Base-by-base conservation (phyloP, 1,139 yeast genomes). In the Kodamaea arcana region DNA sequence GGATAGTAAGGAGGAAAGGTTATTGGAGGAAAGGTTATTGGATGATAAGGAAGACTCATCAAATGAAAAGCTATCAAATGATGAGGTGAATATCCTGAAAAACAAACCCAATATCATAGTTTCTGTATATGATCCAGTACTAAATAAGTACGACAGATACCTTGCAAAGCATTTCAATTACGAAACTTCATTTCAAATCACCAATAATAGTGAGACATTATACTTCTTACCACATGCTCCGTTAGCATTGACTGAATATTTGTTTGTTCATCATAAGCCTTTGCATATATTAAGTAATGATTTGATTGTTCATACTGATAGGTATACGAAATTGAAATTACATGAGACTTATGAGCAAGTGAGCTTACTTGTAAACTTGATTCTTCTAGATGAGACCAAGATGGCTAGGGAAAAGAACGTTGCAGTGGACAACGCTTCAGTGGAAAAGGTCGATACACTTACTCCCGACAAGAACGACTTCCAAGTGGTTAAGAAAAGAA, bases 191-290 rank as follows among this genome's bases (percentile, higher is more conserved):
- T 37, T 58, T 54, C 48, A 38, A 30, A 16, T 55, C 54, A 27
- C 32, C 5, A 33, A 36, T 3, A 34, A 36, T 3, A 16, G 31
- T 1, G 39, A 50, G 1, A 58, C 64, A 0, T 52, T 82, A 2
- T 78, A 63, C 45, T 84, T 76, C 48, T 65, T 84, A 36, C 94
- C 94, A 0, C 95, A 85, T 57, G 90, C 90, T 0, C 86, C 88
- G 1, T 57, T 82, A 27, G 65, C 61, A 5, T 57, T 84, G 10
- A 77, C 84, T 1, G 75, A 79, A 30, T 28, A 39, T 1, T 46
- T 80, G 1, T 43, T 81, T 4, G 24, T 14, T 4, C 26, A 25
- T 0, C 42, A 58, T 4, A 35, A 50, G 14, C 80, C 80, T 1
- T 22, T 15, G 2, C 52, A 56, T 23, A 44, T 72, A 31, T 52